Conservation (phyloP, 345 rosid species). For the Brassica incana region DNA sequence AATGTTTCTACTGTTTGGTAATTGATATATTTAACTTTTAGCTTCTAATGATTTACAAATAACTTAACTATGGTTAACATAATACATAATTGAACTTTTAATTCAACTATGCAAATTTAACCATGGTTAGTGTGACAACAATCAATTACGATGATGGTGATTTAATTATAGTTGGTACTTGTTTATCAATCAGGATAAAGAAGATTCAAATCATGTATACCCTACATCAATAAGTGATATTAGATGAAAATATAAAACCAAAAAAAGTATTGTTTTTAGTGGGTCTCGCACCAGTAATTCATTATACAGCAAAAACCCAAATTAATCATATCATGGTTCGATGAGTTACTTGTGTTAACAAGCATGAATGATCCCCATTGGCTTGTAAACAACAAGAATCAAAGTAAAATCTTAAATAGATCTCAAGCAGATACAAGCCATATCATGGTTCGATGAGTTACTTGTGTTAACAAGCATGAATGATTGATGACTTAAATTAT, state of each 20-base stretch:
- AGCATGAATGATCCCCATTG: neutral
- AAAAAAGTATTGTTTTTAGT: neutral
- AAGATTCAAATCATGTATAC: neutral
- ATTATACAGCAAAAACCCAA: neutral
- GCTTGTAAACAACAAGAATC: neutral
- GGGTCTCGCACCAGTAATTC: neutral
- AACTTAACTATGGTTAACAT: neutral
- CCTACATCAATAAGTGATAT: neutral
- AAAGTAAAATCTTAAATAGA: neutral
- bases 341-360: neutral
- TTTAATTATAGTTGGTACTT: neutral
- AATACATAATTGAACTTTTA: neutral
- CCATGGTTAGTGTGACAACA: slow-evolving; percentile 8
- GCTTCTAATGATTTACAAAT: neutral
- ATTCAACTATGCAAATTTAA: neutral
- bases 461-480: too few relatives aligned
- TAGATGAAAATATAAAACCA: neutral
- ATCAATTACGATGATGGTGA: neutral
- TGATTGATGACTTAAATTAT: too few relatives aligned
- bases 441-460: too few relatives aligned
- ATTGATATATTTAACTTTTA: neutral
- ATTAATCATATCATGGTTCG: neutral
- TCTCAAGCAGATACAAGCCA: neutral
- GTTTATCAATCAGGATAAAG: neutral
- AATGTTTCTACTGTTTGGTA: slow-evolving; percentile 21